phyloP scores from a whole-genome alignment of 257 asterid genomes.

The Solanum corneliomulleri region DNA sequence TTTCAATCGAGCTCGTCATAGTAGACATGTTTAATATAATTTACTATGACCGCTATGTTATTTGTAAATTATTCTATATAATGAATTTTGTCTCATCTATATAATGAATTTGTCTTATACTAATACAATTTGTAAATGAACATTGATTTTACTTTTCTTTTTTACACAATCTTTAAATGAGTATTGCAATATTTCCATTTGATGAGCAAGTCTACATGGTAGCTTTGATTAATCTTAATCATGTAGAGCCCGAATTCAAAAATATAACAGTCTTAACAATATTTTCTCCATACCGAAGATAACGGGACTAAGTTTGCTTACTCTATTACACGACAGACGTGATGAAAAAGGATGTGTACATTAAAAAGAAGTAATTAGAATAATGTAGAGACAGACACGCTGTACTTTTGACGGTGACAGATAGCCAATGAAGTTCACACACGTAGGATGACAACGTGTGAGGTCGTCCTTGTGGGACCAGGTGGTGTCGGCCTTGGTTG shows the following conservation, averaged over 20 bases:
- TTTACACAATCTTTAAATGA: neutral
- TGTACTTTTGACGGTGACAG: neutral
- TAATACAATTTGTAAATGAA: neutral
- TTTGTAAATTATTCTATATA: neutral
- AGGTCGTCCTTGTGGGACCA: constrained; percentile 15
- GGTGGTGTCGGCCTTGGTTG: constrained; percentile 42
- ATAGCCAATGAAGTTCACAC: neutral
- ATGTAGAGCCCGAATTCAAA: too few relatives aligned
- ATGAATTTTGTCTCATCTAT: neutral
- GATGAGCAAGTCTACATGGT: too few relatives aligned
- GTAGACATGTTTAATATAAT: too few relatives aligned
- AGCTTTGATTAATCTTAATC: too few relatives aligned
- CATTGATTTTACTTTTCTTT: neutral
- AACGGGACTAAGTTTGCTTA: neutral
- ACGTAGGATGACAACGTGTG: constrained; percentile 17
- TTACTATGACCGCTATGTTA: accelerated
- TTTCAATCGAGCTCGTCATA: too few relatives aligned
- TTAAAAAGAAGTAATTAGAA: neutral
- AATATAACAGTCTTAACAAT: too few relatives aligned
- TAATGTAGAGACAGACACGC: neutral
- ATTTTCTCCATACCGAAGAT: accelerated
- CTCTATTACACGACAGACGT: neutral
- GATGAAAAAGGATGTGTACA: neutral
- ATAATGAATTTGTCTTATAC: too few relatives aligned
- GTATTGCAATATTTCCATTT: too few relatives aligned